Percentiles rank a stretch among this genome's conserved stretches.
phyloP scores from a whole-genome alignment of 1,139 yeast species.

The Hyphopichia wangnamkhiaoensis region DNA sequence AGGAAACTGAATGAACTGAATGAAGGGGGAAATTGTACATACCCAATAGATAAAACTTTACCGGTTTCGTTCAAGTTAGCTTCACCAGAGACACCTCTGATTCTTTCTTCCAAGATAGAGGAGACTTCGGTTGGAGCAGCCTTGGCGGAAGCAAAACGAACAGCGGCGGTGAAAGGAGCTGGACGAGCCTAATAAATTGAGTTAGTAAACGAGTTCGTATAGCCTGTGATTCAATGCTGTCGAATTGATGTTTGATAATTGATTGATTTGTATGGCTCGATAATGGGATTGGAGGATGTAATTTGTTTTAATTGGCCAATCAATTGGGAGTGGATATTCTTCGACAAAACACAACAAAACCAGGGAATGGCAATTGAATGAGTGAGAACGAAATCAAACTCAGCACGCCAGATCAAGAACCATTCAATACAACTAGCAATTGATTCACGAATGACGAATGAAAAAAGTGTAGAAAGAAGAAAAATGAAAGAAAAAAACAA shows the following conservation, averaged over 20 bases:
- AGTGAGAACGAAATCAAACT: too few relatives aligned
- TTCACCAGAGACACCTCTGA: slow-evolving; percentile 98
- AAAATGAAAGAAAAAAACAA: too few relatives aligned
- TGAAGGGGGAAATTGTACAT: slow-evolving; percentile 32
- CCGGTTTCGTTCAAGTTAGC: slow-evolving; percentile 99
- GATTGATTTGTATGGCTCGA: background rate
- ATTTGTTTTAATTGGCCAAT: background rate
- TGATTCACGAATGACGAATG: too few relatives aligned
- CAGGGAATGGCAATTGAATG: too few relatives aligned
- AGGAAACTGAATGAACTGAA: too few relatives aligned
- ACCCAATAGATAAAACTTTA: slow-evolving; percentile 97
- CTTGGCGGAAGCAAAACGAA: slow-evolving; percentile 92
- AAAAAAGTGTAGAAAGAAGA: too few relatives aligned
- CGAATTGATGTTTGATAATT: too few relatives aligned
- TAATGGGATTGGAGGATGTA: background rate
- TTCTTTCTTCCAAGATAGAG: slow-evolving; percentile 97
- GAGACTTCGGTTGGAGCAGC: slow-evolving; percentile 99
- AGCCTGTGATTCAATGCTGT: background rate
- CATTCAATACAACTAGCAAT: too few relatives aligned
- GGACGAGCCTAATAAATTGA: slow-evolving; percentile 62
- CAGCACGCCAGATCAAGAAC: too few relatives aligned
- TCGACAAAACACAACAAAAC: too few relatives aligned
- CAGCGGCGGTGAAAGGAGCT: slow-evolving; percentile 59
- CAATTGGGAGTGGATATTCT: background rate
- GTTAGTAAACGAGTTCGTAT: slow-evolving; percentile 21